These are phyloP conservation scores for Saccharomycopsis fermentans DNA, from an alignment of 805 yeast species.

Conservation along the genomic window DNA sequence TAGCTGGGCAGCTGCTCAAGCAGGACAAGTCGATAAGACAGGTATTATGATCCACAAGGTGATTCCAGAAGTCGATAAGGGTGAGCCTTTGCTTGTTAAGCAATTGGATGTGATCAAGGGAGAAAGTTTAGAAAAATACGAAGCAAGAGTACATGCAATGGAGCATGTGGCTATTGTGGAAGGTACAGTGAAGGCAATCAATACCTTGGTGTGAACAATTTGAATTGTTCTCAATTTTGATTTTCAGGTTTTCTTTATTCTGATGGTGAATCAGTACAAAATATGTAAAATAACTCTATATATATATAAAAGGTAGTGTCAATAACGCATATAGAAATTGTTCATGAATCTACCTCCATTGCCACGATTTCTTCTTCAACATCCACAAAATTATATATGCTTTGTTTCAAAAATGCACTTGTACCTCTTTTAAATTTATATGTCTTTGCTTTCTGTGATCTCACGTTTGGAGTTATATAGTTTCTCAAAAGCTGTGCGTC, in stretches of 20 bases:
- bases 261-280: neutral
- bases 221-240: too few relatives aligned
- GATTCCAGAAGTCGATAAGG: conserved; percentile 91
- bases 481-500: conserved; percentile 81
- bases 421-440: conserved; percentile 89
- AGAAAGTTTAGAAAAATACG: conserved; percentile 74
- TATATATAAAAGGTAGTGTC: neutral
- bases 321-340: too few relatives aligned
- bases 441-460: conserved; percentile 70
- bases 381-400: conserved; percentile 51
- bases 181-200: conserved; percentile 62
- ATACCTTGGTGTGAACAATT: conserved; percentile 1
- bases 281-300: neutral
- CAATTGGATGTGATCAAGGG: conserved; percentile 61
- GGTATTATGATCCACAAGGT: conserved; percentile 97
- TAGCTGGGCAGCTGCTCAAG: conserved; percentile 92
- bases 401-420: conserved; percentile 69
- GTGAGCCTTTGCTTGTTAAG: conserved; percentile 78
- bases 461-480: conserved; percentile 81
- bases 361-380: conserved; percentile 44
- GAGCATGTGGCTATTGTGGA: conserved; percentile 93
- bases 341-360: conserved; percentile 41
- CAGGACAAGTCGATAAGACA: conserved; percentile 62
- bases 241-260: neutral
- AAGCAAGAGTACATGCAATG: conserved; percentile 64